Percentiles rank a stretch among this genome's conserved stretches.
These are phyloP conservation scores for Starmerella scarabaei DNA, from an alignment of 805 yeast genomes.

Conservation along the genomic window DNA sequence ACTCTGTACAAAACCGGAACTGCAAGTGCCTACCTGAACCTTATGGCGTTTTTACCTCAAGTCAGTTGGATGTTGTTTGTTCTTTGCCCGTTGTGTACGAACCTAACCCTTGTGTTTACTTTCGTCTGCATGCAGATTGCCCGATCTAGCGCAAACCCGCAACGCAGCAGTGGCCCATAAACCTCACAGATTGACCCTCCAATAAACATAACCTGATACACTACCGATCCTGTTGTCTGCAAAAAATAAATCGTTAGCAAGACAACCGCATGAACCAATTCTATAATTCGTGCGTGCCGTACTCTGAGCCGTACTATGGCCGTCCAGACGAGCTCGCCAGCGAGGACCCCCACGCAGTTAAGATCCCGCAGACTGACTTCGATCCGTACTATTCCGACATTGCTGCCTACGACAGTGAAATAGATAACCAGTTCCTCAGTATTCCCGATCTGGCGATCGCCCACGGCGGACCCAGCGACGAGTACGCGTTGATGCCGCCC, in stretches of 20 bases:
- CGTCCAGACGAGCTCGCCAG: constrained; percentile 6
- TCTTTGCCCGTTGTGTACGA: neutral
- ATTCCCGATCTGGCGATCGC: constrained; percentile 57
- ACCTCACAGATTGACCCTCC: no score
- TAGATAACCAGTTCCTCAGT: constrained; percentile 43
- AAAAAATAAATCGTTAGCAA: no score
- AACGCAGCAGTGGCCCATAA: no score
- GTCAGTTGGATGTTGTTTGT: neutral
- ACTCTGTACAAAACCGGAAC: no score
- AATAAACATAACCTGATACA: no score
- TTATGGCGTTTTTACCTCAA: no score
- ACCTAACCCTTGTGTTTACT: neutral
- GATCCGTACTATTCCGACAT: constrained; percentile 35
- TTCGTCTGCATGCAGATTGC: neutral
- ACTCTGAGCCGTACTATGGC: constrained; percentile 2
- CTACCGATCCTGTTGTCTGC: no score
- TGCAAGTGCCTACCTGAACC: no score
- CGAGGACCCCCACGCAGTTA: constrained; percentile 25
- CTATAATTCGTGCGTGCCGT: neutral
- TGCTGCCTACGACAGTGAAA: constrained; percentile 35
- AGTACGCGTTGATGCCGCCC: neutral
- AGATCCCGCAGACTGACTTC: constrained; percentile 44
- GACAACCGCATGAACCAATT: neutral
- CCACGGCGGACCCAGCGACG: constrained; percentile 1
- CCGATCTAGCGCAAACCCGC: neutral